Evolutionary conservation across 306 rosid species (phyloP).

Genomic region (Prunus kanzakura): DNA sequence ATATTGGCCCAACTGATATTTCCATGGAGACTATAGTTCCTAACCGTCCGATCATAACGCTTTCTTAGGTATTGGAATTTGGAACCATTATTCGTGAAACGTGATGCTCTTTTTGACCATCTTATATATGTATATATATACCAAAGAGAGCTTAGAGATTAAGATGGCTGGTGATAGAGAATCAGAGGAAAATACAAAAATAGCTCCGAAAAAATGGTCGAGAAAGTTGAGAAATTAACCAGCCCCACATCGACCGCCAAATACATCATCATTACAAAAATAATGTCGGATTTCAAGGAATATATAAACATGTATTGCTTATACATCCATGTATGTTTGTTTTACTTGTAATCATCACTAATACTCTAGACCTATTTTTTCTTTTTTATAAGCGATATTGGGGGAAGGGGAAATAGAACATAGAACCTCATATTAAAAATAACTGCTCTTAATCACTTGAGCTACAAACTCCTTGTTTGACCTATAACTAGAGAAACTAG

Average conservation of each 20-base stretch:
- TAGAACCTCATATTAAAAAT: too few species aligned
- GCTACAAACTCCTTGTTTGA: too few species aligned
- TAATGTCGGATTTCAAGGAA: too few species aligned
- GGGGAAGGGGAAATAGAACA: too few species aligned
- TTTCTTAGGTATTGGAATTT: background rate
- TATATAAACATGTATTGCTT: too few species aligned
- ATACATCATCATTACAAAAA: background rate
- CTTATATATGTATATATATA: too few species aligned
- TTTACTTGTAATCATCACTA: too few species aligned
- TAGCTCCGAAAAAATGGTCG: background rate
- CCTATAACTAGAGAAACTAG: too few species aligned
- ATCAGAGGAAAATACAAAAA: background rate
- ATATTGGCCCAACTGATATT: background rate
- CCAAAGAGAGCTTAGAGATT: background rate
- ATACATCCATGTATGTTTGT: background rate
- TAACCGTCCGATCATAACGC: constrained; percentile 24
- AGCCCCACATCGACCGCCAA: background rate
- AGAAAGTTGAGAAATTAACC: background rate
- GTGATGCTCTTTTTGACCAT: constrained; percentile 4
- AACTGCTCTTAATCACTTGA: too few species aligned
- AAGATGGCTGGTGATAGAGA: constrained; percentile 12
- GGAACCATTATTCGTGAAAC: background rate
- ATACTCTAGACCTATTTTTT: too few species aligned
- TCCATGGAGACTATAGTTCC: constrained; percentile 5
- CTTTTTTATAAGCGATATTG: too few species aligned